Evolutionary conservation across 768 basidiomycete genomes (phyloP), one percentile per base, ranked within the genome.

Genomic region (Boletus pseudo-olivaceus): DNA sequence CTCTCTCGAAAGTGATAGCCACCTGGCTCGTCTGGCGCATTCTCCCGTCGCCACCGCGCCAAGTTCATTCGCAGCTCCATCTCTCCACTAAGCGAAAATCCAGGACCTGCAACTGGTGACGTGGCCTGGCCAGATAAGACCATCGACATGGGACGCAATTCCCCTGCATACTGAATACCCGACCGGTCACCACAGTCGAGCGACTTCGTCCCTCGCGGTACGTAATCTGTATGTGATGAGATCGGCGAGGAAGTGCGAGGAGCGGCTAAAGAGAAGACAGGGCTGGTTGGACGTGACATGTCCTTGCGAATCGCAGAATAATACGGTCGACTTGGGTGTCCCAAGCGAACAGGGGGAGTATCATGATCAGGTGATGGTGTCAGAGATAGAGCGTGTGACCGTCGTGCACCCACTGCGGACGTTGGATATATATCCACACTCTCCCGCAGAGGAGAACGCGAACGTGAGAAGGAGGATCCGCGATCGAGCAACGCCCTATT

Each of bases 31-130:
- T 67, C 58, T 2, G 65, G 68, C 23, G 66, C 65, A 39, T 72
- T 55, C 43, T 69, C 67, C 43, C 49, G 63, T 49, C 66, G 62
- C 62, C 72, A 68, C 56, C 67, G 66, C 9, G 81, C 81, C 34
- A 82, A 65, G 1, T 78, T 76, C 80, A 83, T 82, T 58, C 77
- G 72, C 67, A 83, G 57, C 63, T 84, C 82, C 50, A 78, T 80
- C 67, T 83, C 80, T 11, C 82, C 82, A 49, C 81, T 84, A 59
- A 84, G 70, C 51, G 82, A 84, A 63, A 74, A 82, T 14, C 82
- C 82, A 14, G 67, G 63, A 34, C 60, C 27, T 5, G 56, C 26
- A 11, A 49, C 52, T 1, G 65, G 54, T 29, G 64, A 56, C 41
- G 58, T 57, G 40, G 59, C 49, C 48, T 56, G 59, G 37, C 57